phyloP scores from a whole-genome alignment of 768 basidiomycete genomes.

The Russula vinacea region DNA sequence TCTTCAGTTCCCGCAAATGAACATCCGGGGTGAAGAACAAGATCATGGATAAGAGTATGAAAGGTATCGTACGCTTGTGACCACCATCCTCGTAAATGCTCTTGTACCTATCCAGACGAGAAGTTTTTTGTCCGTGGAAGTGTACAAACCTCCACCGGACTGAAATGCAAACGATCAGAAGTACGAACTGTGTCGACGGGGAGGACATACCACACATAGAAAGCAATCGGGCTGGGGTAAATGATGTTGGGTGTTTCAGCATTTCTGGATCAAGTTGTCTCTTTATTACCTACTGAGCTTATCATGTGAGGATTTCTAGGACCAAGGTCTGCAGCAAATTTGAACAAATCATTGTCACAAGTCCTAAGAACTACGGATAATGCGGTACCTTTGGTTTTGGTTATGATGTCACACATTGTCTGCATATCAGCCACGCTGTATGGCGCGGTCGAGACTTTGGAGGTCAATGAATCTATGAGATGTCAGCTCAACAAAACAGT shows the following conservation, averaged over 20 bases:
- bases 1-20: conserved; percentile 19
- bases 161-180: background rate
- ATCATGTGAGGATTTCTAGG: background rate
- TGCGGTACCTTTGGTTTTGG: background rate
- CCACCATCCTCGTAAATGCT: background rate
- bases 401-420: conserved; percentile 13
- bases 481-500: background rate
- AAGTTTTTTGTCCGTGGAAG: conserved; percentile 19
- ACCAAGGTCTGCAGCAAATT: conserved; percentile 1
- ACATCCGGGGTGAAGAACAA: conserved; percentile 20
- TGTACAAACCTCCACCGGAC: conserved; percentile 14
- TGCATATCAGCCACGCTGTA: conserved; percentile 14
- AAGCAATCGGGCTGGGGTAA: conserved; percentile 14
- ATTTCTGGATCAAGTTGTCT: background rate
- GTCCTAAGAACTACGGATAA: background rate
- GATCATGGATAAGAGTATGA: conserved; percentile 1
- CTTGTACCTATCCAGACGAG: conserved; percentile 15
- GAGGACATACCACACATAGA: conserved; percentile 9
- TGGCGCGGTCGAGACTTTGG: conserved; percentile 13
- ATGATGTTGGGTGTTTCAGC: background rate
- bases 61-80: conserved; percentile 6
- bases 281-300: conserved; percentile 16
- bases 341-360: background rate
- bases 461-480: conserved; percentile 14
- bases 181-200: no score